Conservation (phyloP, 1,284 basidiomycete genomes). For the Porodaedalea pini region DNA sequence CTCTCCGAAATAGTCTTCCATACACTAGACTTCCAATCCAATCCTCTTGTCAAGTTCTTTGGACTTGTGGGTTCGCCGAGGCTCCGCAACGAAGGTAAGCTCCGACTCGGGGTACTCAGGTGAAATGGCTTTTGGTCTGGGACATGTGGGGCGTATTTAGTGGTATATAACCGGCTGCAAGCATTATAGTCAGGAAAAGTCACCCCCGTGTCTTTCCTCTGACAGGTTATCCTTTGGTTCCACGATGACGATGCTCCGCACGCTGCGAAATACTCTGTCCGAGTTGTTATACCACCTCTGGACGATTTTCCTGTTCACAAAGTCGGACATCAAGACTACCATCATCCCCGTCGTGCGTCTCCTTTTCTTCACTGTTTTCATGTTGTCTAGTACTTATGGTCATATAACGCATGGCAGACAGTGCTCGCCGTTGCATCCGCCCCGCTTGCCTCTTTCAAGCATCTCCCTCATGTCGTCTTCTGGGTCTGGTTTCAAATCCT, state of each 20-base stretch:
- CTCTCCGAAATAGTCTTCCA: no score
- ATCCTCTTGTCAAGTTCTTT: no score
- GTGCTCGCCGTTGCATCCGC: slow-evolving; percentile 29
- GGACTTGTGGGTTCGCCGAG: no score
- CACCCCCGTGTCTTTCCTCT: no score
- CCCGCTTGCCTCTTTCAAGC: slow-evolving; percentile 23
- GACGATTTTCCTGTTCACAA: slow-evolving; percentile 40
- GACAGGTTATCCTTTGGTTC: no score
- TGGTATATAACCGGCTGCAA: no score
- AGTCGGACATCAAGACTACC: slow-evolving; percentile 39
- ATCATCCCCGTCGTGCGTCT: slow-evolving; percentile 37
- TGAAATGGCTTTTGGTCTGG: no score
- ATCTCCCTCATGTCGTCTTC: slow-evolving; percentile 25
- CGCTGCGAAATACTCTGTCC: not conserved
- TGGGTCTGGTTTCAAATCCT: slow-evolving; percentile 46
- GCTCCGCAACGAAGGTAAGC: no score
- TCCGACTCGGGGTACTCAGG: no score
- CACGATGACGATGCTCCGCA: not conserved
- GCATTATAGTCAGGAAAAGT: no score
- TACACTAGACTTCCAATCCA: no score
- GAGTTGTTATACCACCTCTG: slow-evolving; percentile 2
- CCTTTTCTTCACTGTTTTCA: not conserved
- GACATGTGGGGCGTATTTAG: no score
- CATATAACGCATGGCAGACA: not conserved
- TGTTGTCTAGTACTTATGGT: slow-evolving; percentile 2